These are phyloP conservation scores for Pseudohyphozyma bogoriensis DNA, from an alignment of 768 basidiomycete genomes.

Conservation along the genomic window DNA sequence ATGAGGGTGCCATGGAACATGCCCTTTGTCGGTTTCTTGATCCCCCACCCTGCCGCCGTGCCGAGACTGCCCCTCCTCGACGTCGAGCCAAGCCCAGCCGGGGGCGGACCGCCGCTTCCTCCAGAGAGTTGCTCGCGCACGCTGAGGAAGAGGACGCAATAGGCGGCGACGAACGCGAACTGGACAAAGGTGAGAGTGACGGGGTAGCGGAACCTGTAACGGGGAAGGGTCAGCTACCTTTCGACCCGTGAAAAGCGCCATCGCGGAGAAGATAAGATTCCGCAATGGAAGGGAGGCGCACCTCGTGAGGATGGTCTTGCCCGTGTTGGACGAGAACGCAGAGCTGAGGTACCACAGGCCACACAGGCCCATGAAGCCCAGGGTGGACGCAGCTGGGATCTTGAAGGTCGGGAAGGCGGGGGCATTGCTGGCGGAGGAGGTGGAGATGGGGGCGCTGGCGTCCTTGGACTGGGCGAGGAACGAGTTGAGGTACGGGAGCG, in stretches of 20 bases:
- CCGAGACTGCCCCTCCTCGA: not conserved
- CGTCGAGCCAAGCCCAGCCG: not conserved
- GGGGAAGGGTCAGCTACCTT: no score
- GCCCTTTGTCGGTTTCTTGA: slow-evolving; percentile 53
- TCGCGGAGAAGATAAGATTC: not conserved
- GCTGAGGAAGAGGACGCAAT: slow-evolving; percentile 72
- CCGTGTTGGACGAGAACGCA: slow-evolving; percentile 89
- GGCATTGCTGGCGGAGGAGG: no score
- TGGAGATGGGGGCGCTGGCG: not conserved
- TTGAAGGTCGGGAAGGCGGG: not conserved
- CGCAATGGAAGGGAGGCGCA: not conserved
- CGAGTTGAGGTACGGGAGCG: slow-evolving; percentile 45
- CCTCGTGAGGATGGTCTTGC: slow-evolving; percentile 75
- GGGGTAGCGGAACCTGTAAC: slow-evolving; percentile 70
- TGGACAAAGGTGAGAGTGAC: slow-evolving; percentile 94
- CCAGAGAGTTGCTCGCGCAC: slow-evolving; percentile 6
- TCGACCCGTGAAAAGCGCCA: no score
- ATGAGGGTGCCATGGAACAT: slow-evolving; percentile 74
- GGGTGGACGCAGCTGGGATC: slow-evolving; percentile 12
- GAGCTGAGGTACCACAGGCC: slow-evolving; percentile 86
- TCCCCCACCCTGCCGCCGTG: slow-evolving; percentile 32
- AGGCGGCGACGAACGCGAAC: slow-evolving; percentile 84
- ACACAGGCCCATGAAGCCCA: slow-evolving; percentile 63
- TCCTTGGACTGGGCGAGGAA: not conserved
- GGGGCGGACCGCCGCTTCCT: not conserved